Evolutionary conservation across 768 basidiomycete genomes (phyloP).

Genomic region (Atractiella rhizophila): DNA sequence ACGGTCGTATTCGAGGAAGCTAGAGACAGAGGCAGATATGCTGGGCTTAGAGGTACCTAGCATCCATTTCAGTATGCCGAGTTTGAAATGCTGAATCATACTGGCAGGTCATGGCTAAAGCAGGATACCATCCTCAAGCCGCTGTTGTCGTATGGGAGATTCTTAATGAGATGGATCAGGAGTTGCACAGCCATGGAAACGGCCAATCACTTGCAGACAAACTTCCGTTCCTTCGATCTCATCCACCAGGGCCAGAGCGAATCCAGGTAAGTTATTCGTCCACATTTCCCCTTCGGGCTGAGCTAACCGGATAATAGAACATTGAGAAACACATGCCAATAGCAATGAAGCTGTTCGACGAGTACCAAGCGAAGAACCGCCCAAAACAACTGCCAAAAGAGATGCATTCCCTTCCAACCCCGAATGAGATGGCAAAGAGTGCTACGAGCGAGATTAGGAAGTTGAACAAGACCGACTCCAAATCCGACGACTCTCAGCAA

Average conservation of each 20-base stretch:
- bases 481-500: too few relatives aligned
- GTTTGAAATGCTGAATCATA: background rate
- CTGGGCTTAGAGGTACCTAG: conserved; percentile 24
- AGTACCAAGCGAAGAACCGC: background rate
- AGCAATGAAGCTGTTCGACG: conserved; percentile 16
- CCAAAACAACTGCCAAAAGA: too few relatives aligned
- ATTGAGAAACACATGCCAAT: conserved; percentile 12
- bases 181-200: conserved; percentile 19
- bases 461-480: too few relatives aligned
- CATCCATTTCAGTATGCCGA: background rate
- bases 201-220: conserved; percentile 19
- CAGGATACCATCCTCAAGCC: conserved; percentile 26
- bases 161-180: conserved; percentile 25
- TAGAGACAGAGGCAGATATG: conserved; percentile 27
- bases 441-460: too few relatives aligned
- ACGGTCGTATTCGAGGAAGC: conserved; percentile 25
- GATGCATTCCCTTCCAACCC: too few relatives aligned
- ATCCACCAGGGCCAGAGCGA: conserved; percentile 24
- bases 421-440: too few relatives aligned
- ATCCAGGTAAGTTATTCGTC: conserved; percentile 15
- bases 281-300: too few relatives aligned
- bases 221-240: conserved; percentile 24
- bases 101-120: conserved; percentile 24
- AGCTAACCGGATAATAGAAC: background rate
- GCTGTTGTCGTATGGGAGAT: conserved; percentile 26